A percentile compares a stretch with the other conserved stretches of the same genome.
Conservation (phyloP, 345 rosid species). For the Leavenworthia alabamica region DNA sequence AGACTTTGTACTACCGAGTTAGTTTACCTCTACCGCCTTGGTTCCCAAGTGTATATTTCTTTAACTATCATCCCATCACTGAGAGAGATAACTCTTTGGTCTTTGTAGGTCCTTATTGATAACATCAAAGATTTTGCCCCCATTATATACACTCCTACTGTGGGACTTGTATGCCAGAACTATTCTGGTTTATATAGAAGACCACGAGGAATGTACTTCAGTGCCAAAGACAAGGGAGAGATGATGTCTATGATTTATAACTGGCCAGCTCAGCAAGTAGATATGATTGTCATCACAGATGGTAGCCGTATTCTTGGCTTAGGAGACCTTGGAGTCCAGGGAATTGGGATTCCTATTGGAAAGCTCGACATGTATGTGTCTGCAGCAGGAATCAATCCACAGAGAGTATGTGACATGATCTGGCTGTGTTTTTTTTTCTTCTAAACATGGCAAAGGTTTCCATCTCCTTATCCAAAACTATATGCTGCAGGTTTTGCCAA, state of each 20-base stretch:
- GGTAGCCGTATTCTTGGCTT: conserved; percentile 97
- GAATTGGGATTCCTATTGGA: conserved; percentile 94
- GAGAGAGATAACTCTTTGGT: background rate
- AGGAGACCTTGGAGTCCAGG: conserved; percentile 98
- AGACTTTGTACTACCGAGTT: conserved; percentile 85
- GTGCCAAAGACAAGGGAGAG: conserved; percentile 98
- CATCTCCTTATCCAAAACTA: conserved; percentile 5
- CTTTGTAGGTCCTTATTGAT: conserved; percentile 80
- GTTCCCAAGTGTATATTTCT: background rate
- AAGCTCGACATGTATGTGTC: conserved; percentile 98
- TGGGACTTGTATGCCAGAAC: conserved; percentile 94
- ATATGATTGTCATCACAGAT: conserved; percentile 95
- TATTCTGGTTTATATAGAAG: conserved; percentile 95
- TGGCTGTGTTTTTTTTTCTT: background rate
- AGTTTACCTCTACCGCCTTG: conserved; percentile 22
- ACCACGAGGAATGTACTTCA: conserved; percentile 98
- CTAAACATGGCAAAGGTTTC: background rate
- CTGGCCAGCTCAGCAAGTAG: conserved; percentile 95
- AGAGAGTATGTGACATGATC: conserved; percentile 49
- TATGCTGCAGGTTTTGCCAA: conserved; percentile 64
- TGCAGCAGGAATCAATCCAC: conserved; percentile 98
- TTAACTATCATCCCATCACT: background rate
- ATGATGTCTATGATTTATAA: conserved; percentile 99
- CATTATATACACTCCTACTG: conserved; percentile 89
- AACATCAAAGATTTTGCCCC: conserved; percentile 94